A percentile compares a stretch with the other conserved stretches of the same genome.
phyloP scores from a whole-genome alignment of 139 green algal genomes.

The Volvox reticuliferus region DNA sequence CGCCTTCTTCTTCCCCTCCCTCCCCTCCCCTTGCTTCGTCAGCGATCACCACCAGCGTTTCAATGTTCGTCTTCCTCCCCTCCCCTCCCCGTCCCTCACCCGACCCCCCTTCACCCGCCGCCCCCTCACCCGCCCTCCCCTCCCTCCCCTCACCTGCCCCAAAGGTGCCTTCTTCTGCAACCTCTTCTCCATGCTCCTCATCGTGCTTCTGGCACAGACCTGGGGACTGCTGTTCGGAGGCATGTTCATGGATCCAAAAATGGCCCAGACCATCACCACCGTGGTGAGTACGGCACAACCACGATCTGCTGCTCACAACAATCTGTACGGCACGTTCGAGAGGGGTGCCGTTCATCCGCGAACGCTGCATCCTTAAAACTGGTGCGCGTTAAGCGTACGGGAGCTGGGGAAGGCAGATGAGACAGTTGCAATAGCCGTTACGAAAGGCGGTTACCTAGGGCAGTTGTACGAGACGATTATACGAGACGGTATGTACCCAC shows the following conservation, averaged over 20 bases:
- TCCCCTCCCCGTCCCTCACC: neutral
- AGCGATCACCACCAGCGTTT: too few relatives aligned
- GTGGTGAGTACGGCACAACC: constrained; percentile 48
- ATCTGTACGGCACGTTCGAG: too few relatives aligned
- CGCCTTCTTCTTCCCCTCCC: neutral
- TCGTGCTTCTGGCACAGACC: constrained; percentile 45
- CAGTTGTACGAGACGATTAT: too few relatives aligned
- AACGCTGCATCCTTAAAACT: too few relatives aligned
- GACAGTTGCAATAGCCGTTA: too few relatives aligned
- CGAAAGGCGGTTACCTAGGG: too few relatives aligned
- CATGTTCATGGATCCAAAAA: constrained; percentile 73
- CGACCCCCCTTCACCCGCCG: too few relatives aligned
- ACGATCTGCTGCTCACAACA: too few relatives aligned
- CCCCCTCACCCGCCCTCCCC: neutral
- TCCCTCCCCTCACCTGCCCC: neutral
- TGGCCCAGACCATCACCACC: constrained; percentile 72
- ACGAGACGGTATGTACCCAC: too few relatives aligned
- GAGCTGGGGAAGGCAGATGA: too few relatives aligned
- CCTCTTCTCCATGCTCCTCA: constrained; percentile 52
- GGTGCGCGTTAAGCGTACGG: too few relatives aligned
- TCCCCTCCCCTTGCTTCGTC: neutral
- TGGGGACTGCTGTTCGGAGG: constrained; percentile 63
- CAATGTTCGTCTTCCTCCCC: neutral
- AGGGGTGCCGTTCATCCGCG: too few relatives aligned
- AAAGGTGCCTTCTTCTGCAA: constrained; percentile 62